Base-by-base conservation (phyloP, 2,329 filamentous ascomycete species). In the Coniochaeta pulveracea region DNA sequence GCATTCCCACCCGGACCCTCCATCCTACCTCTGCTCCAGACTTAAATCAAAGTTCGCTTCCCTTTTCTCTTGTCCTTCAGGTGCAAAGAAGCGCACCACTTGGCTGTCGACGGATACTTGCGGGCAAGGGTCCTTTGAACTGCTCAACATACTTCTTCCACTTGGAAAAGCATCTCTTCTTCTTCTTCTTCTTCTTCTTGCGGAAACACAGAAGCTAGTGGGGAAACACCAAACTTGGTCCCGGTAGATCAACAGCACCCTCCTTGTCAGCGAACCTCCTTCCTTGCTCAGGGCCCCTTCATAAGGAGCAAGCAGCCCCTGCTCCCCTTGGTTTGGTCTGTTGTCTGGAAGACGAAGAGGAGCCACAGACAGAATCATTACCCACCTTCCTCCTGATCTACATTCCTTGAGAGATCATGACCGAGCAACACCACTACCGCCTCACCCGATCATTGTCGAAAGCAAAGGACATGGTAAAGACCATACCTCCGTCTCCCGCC, bases 401-500 rank as follows among this genome's bases (percentile, higher is more conserved):
- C n/a, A n/a, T n/a, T n/a, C n/a, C n/a, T n/a, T n/a, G n/a, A n/a
- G n/a, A n/a, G n/a, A n/a, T n/a, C n/a, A n/a, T n/a, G n/a, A n/a
- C n/a, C n/a, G n/a, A 56, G 54, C 38, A 55, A 50, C 34, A 49
- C 48, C 34, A 47, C 5, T 19, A 19, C n/a, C 28, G 28, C 12
- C 18, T 19, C n/a, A 31, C 28, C 17, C 18, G 28, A 10, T 31
- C 28, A n/a, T n/a, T n/a, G n/a, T 31, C 28, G 4, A 31, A 31
- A 21, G 32, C 37, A 43, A 36, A 39, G 26, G 30, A 36, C 27
- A 42, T 30, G 19, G 15, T 33, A 10, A 33, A 33, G 22, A 22
- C 30, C 21, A 25, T 25, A 27, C 57, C 63, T 22, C 60, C 57
- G 26, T 69, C 67, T 15, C 66, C 68, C 37, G 58, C 61, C 34